These are phyloP conservation scores for Calycina marina DNA, from an alignment of 2,329 filamentous ascomycete species.

Conservation along the genomic window DNA sequence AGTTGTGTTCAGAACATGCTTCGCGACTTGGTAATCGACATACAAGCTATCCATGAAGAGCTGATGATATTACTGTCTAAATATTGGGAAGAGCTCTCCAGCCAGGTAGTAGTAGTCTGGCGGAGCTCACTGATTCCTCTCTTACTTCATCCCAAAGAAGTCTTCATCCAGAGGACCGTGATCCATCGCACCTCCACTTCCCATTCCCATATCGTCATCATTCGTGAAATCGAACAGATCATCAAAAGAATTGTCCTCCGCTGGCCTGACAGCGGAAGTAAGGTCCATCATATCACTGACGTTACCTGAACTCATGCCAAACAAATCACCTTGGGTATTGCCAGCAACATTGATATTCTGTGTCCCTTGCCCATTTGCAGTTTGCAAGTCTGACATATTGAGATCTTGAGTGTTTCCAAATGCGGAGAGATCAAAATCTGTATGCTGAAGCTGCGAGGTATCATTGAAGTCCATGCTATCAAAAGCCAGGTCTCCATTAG, in stretches of 20 bases:
- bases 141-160: slow-evolving; percentile 17
- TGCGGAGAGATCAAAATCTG: slow-evolving; percentile 19
- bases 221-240: slow-evolving; percentile 16
- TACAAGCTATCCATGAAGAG: not conserved
- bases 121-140: not conserved
- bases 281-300: slow-evolving; percentile 25
- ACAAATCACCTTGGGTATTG: slow-evolving; percentile 14
- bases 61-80: not conserved
- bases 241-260: slow-evolving; percentile 21
- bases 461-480: slow-evolving; percentile 18
- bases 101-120: not conserved
- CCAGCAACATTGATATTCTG: slow-evolving; percentile 6
- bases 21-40: too few species aligned
- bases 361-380: slow-evolving; percentile 8
- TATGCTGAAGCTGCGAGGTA: slow-evolving; percentile 12
- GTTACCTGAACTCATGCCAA: slow-evolving; percentile 9
- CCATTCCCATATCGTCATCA: slow-evolving; percentile 10
- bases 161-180: slow-evolving; percentile 19
- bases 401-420: slow-evolving; percentile 24
- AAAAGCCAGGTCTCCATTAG: slow-evolving; percentile 13
- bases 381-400: slow-evolving; percentile 24
- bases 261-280: slow-evolving; percentile 38
- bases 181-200: slow-evolving; percentile 14
- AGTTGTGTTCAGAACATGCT: not conserved
- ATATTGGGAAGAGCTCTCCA: not conserved